Evolutionary conservation across 2,329 filamentous ascomycete genomes (phyloP), one percentile per base, ranked within the genome.

Genomic region (Colletotrichum musae): DNA sequence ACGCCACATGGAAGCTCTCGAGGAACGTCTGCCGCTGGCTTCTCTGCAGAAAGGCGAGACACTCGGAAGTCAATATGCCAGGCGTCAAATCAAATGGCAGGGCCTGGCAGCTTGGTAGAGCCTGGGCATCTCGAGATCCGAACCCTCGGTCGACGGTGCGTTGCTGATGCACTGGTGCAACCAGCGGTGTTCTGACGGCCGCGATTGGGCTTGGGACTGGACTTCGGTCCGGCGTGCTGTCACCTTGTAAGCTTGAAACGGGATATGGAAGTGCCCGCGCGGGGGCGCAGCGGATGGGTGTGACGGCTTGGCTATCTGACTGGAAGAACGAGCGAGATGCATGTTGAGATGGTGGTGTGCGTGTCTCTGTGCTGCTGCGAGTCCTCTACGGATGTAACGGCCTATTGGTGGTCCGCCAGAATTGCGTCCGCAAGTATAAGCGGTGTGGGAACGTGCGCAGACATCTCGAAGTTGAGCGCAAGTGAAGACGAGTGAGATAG

Each of bases 1-100:
- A 52, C 28, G 50, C 66, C 66, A 66, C 66, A 69, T 69, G 66
- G 66, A 66, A 59, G 56, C 47, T 6, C 47, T 60, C 54, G 53
- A 64, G 53, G 48, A 65, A 56, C 18, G 32, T 36, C 48, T 56
- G 61, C 52, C 41, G 18, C n/a, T n/a, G 51, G 61, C 66, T 65
- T 69, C 62, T 66, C 32, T 69, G 66, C 66, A 69, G 66, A 56
- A 45, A 43, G 54, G 56, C 66, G 21, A 50, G 24, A 66, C 48
- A 47, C 39, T 66, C 66, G 43, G 50, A 50, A 57, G 36, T 51
- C 57, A 24, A 39, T 36, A 48, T 54, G 53, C 39, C 50, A 58
- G 28, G 32, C 39, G 16, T 43, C 41, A 43, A 43, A 36, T 51
- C 58, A 18, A 51, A 16, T 26, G 61, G 48, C 48, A 54, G 41